Conservation (phyloP, 257 asterid genomes). For the Striga asiatica region DNA sequence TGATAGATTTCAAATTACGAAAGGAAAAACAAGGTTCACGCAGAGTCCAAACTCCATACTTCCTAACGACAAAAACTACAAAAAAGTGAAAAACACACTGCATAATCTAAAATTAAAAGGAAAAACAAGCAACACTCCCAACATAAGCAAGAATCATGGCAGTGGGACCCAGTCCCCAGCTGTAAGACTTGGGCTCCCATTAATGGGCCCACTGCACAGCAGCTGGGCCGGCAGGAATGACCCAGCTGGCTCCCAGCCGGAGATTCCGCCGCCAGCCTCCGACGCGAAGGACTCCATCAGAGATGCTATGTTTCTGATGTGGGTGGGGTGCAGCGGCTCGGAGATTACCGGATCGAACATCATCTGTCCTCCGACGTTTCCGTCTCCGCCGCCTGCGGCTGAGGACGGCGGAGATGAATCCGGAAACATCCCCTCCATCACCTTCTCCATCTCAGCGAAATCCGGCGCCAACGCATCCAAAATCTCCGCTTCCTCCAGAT, state of each 20-base stretch:
- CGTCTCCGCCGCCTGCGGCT: neutral
- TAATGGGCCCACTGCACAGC: neutral
- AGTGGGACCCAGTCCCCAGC: slow-evolving; percentile 18
- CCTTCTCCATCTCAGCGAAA: too few species aligned
- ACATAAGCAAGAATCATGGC: neutral
- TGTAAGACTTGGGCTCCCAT: neutral
- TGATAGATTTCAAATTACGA: too few species aligned
- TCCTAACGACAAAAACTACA: neutral
- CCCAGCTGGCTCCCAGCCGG: neutral
- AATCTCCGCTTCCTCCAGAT: too few species aligned
- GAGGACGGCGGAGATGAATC: neutral
- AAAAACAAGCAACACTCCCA: neutral
- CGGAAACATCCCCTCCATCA: too few species aligned
- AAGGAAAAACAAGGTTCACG: too few species aligned
- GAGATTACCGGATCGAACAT: neutral
- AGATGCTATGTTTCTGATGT: slow-evolving; percentile 21
- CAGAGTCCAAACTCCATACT: too few species aligned
- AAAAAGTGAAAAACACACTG: neutral
- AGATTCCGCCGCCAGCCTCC: neutral
- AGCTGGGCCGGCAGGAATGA: slow-evolving; percentile 12
- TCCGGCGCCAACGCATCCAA: too few species aligned
- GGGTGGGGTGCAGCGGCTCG: slow-evolving; percentile 14
- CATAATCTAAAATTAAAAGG: neutral
- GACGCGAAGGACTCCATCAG: slow-evolving; percentile 21
- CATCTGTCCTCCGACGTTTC: too few species aligned